Evolutionary conservation across 805 yeast species (phyloP).

Genomic region (Ogataea allantospora): DNA sequence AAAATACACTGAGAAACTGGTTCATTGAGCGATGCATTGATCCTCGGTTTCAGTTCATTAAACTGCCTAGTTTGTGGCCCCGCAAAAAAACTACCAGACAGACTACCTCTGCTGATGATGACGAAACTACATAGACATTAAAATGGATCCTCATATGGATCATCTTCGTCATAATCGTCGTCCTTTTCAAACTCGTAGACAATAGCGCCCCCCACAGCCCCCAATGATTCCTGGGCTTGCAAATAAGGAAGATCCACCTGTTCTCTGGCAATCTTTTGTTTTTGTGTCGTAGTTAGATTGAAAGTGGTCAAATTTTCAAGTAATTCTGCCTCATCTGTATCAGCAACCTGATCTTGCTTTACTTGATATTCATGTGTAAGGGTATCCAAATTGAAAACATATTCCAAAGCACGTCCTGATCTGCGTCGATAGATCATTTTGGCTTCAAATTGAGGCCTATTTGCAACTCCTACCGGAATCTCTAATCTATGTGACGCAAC

Average conservation of each 20-base stretch:
- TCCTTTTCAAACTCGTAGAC: constrained; percentile 95
- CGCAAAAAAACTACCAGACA: constrained; percentile 55
- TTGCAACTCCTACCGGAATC: constrained; percentile 50
- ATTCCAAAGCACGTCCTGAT: constrained; percentile 74
- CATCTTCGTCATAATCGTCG: constrained; percentile 97
- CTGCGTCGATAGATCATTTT: constrained; percentile 69
- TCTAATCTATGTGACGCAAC: constrained; percentile 38
- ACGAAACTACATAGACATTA: constrained; percentile 33
- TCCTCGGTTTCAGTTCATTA: constrained; percentile 85
- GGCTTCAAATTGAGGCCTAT: constrained; percentile 45
- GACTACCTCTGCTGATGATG: constrained; percentile 14
- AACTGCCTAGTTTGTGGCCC: constrained; percentile 88
- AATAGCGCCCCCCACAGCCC: constrained; percentile 85
- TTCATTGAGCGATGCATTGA: constrained; percentile 90
- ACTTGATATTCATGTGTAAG: constrained; percentile 40
- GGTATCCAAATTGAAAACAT: constrained; percentile 53
- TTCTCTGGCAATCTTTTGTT: constrained; percentile 75
- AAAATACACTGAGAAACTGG: constrained; percentile 80
- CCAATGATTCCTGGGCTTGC: constrained; percentile 73
- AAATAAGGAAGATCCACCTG: constrained; percentile 88
- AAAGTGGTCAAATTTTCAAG: constrained; percentile 82
- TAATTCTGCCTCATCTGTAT: constrained; percentile 45
- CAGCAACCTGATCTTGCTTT: constrained; percentile 30
- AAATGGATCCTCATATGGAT: constrained; percentile 95
- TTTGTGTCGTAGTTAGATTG: constrained; percentile 71